Evolutionary conservation across 1,139 yeast species (phyloP).

Genomic region (Arxiozyma heterogenica): DNA sequence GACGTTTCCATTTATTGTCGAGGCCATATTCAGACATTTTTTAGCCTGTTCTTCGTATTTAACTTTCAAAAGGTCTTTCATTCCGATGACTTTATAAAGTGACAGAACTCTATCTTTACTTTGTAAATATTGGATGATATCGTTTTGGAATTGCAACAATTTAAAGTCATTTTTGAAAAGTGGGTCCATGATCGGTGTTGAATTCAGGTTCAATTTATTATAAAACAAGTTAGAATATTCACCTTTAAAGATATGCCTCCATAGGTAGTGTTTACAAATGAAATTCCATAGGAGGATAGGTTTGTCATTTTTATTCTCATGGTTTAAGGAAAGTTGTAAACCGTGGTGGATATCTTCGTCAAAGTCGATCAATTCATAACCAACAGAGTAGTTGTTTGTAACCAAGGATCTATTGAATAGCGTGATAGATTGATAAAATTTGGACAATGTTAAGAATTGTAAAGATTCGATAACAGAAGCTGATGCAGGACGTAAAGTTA

Average conservation of each 20-base stretch:
- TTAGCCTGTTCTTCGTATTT: constrained; percentile 18
- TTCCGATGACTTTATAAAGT: constrained; percentile 14
- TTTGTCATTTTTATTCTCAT: constrained; percentile 19
- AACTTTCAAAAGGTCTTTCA: constrained; percentile 15
- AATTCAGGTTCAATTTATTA: constrained; percentile 12
- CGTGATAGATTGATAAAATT: constrained; percentile 17
- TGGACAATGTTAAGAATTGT: constrained; percentile 18
- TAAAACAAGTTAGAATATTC: constrained; percentile 19
- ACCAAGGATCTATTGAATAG: constrained; percentile 4
- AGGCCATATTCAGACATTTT: constrained; percentile 19
- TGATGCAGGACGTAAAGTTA: constrained; percentile 13
- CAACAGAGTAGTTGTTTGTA: constrained; percentile 6
- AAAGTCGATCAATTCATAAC: constrained; percentile 11
- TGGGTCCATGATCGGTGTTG: constrained; percentile 23
- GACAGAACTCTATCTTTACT: constrained; percentile 20
- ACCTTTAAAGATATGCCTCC: constrained; percentile 26
- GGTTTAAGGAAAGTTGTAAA: constrained; percentile 19
- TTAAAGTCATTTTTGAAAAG: constrained; percentile 17
- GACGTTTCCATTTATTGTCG: constrained; percentile 19
- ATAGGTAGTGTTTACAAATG: constrained; percentile 23
- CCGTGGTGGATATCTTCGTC: constrained; percentile 26
- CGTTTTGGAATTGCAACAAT: constrained; percentile 18
- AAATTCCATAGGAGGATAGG: constrained; percentile 23
- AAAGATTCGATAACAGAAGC: constrained; percentile 14
- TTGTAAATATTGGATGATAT: constrained; percentile 21